Conservation (phyloP, 1,284 basidiomycete species). For the Fomitopsis palustris region DNA sequence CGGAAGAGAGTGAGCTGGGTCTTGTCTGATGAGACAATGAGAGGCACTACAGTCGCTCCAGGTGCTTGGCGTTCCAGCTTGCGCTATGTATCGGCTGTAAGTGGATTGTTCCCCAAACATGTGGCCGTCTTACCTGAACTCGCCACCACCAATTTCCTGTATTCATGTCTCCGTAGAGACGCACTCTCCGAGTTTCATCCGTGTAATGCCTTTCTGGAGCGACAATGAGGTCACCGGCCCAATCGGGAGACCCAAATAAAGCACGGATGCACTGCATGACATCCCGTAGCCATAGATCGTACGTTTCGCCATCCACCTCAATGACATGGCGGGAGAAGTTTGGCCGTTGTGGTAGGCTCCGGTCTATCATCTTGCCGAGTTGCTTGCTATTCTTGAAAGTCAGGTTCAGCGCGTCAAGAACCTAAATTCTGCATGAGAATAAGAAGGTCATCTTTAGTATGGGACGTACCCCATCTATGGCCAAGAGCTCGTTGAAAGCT, state of each 20-base stretch:
- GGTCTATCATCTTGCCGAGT: constrained; percentile 31
- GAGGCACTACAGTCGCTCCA: constrained; percentile 35
- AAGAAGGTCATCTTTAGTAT: too few species aligned
- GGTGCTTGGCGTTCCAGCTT: constrained; percentile 10
- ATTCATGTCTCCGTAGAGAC: constrained; percentile 25
- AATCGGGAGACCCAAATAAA: constrained; percentile 12
- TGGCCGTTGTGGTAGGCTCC: constrained; percentile 21
- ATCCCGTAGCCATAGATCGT: constrained; percentile 26
- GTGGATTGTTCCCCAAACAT: too few species aligned
- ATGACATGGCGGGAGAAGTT: constrained; percentile 19
- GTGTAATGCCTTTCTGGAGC: constrained; percentile 30
- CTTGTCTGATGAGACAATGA: constrained; percentile 39
- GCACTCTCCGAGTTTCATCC: constrained; percentile 13
- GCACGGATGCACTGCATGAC: constrained; percentile 24
- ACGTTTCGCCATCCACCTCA: constrained; percentile 18
- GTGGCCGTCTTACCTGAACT: constrained; percentile 30
- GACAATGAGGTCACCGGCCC: constrained; percentile 17
- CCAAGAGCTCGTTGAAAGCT: constrained; percentile 14
- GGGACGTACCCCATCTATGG: constrained; percentile 16
- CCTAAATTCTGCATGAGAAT: too few species aligned
- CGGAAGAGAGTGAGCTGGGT: constrained; percentile 33
- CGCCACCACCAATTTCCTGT: constrained; percentile 36
- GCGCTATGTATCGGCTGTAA: too few species aligned
- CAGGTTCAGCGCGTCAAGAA: constrained; percentile 17
- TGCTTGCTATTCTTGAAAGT: constrained; percentile 26